Conservation (phyloP, 441 rosid species). For the Cnidoscolus chayamansa region DNA sequence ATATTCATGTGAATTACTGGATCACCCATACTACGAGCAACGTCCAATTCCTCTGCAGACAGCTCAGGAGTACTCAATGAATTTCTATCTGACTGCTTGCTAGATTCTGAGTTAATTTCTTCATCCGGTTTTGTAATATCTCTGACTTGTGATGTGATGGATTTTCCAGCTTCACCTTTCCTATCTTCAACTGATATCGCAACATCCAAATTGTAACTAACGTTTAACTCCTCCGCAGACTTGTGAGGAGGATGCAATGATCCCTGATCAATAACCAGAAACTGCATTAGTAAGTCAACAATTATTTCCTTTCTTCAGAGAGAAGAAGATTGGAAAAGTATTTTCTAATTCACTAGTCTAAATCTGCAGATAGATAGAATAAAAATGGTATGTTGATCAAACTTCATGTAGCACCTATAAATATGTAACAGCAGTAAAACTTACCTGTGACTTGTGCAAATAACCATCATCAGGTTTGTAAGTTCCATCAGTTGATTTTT, state of each 20-base stretch:
- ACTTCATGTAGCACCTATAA: no score
- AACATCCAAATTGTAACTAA: conserved; percentile 18
- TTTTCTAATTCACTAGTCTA: not conserved
- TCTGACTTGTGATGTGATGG: no score
- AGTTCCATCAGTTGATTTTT: conserved; percentile 16
- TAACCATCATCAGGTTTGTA: not conserved
- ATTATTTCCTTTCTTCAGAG: not conserved
- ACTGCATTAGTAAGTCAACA: conserved; percentile 7
- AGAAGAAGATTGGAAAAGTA: not conserved
- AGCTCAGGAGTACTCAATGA: not conserved
- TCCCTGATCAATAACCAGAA: conserved; percentile 35
- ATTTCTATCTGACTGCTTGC: not conserved
- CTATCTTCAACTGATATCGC: conserved; percentile 1
- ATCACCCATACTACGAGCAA: no score
- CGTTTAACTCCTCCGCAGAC: conserved; percentile 34
- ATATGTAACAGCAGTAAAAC: not conserved
- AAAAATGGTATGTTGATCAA: not conserved
- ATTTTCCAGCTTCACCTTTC: no score
- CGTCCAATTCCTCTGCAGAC: not conserved
- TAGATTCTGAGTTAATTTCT: not conserved
- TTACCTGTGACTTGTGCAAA: conserved; percentile 32
- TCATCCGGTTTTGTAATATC: no score
- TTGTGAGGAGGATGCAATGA: conserved; percentile 22
- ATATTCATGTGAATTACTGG: no score
- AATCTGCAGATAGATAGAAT: not conserved